Percentiles rank a stretch among this genome's conserved stretches.
Evolutionary conservation across 805 yeast genomes (phyloP).

Genomic region (Nematodospora valgi): DNA sequence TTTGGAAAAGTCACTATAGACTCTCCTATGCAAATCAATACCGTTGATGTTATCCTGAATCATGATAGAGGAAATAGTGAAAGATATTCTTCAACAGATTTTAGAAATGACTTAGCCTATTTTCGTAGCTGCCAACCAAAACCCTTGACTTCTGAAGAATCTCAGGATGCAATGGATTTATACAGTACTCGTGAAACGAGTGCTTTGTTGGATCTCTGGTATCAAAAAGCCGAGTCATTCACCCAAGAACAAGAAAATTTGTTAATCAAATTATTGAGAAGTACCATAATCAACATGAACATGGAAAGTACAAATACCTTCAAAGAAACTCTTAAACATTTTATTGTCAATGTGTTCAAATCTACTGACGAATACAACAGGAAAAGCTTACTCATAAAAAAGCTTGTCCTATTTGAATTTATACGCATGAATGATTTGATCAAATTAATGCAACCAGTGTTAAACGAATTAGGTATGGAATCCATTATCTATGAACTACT

Average conservation of each 20-base stretch:
- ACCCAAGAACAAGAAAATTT: slow-evolving; percentile 7
- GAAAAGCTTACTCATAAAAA: slow-evolving; percentile 6
- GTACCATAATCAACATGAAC: slow-evolving; percentile 2
- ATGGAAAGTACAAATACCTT: background rate
- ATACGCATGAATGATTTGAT: slow-evolving; percentile 7
- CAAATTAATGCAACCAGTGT: background rate
- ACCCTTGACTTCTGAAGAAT: slow-evolving; percentile 13
- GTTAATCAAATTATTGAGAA: slow-evolving; percentile 8
- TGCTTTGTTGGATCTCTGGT: background rate
- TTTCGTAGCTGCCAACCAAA: slow-evolving; percentile 13
- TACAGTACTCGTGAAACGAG: background rate
- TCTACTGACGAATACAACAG: background rate
- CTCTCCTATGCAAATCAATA: slow-evolving; percentile 32
- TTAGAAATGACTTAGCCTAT: slow-evolving; percentile 24
- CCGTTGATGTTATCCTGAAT: slow-evolving; percentile 10
- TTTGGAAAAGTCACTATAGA: slow-evolving; percentile 26
- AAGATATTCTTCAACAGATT: slow-evolving; percentile 15
- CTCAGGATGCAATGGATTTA: slow-evolving; percentile 12
- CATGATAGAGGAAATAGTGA: slow-evolving; percentile 5
- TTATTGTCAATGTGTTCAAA: background rate
- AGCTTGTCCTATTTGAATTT: slow-evolving; percentile 9
- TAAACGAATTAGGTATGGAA: background rate
- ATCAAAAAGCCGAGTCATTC: background rate
- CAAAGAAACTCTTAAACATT: slow-evolving; percentile 1
- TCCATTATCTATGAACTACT: slow-evolving; percentile 1